Conservation (phyloP, 371 early-diverging fungal species). For the Mucor racemosus region DNA sequence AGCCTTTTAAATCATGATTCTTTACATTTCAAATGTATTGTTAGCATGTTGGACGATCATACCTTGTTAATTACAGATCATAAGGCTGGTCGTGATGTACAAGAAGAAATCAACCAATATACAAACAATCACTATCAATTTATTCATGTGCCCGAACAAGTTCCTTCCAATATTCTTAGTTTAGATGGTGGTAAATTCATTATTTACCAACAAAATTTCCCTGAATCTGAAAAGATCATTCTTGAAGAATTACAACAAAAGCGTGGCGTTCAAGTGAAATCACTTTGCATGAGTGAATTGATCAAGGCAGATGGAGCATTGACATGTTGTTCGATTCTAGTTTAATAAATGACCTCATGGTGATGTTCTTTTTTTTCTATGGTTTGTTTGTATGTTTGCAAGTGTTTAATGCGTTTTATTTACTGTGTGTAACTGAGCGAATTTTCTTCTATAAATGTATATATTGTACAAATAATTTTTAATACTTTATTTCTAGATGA, state of each 20-base stretch:
- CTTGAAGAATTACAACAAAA: conserved; percentile 15
- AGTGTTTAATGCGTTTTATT: neutral
- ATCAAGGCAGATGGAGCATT: conserved; percentile 44
- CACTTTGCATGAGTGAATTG: conserved; percentile 40
- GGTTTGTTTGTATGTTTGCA: neutral
- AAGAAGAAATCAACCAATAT: conserved; percentile 20
- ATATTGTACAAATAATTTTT: conserved; percentile 1
- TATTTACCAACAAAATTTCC: conserved; percentile 34
- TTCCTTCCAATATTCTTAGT: conserved; percentile 39
- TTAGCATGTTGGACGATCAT: conserved; percentile 24
- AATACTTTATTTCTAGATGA: neutral
- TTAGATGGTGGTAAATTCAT: conserved; percentile 26
- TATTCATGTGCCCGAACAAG: conserved; percentile 37
- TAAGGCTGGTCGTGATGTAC: conserved; percentile 27
- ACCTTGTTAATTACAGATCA: conserved; percentile 31
- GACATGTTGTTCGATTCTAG: conserved; percentile 41
- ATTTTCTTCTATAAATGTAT: neutral
- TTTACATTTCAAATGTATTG: conserved; percentile 42
- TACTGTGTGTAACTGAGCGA: neutral
- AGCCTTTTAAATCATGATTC: conserved; percentile 23
- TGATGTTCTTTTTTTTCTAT: neutral
- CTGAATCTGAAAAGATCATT: conserved; percentile 27
- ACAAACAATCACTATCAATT: conserved; percentile 23
- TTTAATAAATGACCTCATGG: conserved; percentile 9
- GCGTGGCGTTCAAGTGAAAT: conserved; percentile 19